Evolutionary conservation across 78 protist species (phyloP).

Genomic region (Pigoraptor vietnamica): DNA sequence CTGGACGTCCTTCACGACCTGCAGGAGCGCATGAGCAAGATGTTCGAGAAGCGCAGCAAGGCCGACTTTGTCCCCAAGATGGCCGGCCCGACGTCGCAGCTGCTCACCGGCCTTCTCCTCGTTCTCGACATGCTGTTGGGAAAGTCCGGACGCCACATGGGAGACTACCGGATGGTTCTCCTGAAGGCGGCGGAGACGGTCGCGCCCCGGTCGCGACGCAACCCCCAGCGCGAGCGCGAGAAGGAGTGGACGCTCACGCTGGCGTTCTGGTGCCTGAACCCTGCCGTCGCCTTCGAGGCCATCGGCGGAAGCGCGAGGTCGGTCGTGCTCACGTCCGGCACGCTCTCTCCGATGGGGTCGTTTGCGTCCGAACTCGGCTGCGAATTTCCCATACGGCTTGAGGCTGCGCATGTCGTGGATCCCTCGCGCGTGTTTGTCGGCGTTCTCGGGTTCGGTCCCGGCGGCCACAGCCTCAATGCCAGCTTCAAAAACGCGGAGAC

Average conservation of each 20-base stretch:
- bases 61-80: neutral
- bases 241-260: neutral
- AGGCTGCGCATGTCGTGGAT: slow-evolving; percentile 32
- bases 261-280: neutral
- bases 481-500: neutral
- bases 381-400: slow-evolving; percentile 10
- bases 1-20: neutral
- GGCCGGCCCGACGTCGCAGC: neutral
- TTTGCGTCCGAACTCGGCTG: slow-evolving; percentile 39
- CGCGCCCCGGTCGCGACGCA: neutral
- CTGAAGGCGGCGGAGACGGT: neutral
- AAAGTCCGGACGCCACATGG: neutral
- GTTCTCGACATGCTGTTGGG: neutral
- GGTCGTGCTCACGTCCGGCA: slow-evolving; percentile 24
- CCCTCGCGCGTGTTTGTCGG: neutral
- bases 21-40: neutral
- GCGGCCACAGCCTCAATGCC: slow-evolving; percentile 3
- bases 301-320: neutral
- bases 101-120: neutral
- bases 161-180: neutral
- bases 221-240: neutral
- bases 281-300: neutral
- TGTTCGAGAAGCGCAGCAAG: neutral
- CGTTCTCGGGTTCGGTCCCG: neutral
- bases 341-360: slow-evolving; percentile 32